Conservation (phyloP, 116 monocot species). For the Iris pallida region DNA sequence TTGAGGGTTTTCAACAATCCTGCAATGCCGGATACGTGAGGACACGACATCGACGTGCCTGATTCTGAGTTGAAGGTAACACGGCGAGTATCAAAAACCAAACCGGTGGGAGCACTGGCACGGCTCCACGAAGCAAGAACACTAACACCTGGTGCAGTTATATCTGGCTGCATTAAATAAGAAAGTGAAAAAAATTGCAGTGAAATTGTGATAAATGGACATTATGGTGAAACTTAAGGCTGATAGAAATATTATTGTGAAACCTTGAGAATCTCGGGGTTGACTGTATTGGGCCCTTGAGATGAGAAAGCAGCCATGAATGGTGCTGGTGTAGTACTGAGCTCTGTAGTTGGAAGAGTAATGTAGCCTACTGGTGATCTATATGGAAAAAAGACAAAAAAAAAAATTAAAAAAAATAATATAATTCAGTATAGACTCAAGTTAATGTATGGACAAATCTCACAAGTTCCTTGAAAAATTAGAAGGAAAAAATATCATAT, state of each 20-base stretch:
- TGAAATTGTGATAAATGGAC: neutral
- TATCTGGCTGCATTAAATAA: conserved; percentile 38
- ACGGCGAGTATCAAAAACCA: conserved; percentile 11
- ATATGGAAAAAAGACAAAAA: conserved; percentile 3
- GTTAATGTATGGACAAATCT: too few relatives aligned
- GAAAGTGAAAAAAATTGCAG: neutral
- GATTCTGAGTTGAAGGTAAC: conserved; percentile 9
- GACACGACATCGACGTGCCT: conserved; percentile 38
- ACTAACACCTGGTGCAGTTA: conserved; percentile 33
- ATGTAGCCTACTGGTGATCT: conserved; percentile 53
- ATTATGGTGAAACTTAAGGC: neutral
- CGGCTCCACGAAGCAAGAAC: conserved; percentile 21
- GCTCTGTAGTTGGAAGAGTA: conserved; percentile 26
- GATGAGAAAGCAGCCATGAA: conserved; percentile 71
- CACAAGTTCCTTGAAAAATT: too few relatives aligned
- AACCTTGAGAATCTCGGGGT: conserved; percentile 54
- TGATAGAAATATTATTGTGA: neutral
- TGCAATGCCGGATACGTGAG: conserved; percentile 27
- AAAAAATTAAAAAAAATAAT: neutral
- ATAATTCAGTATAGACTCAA: too few relatives aligned
- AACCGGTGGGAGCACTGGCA: conserved; percentile 8
- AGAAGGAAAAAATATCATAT: too few relatives aligned
- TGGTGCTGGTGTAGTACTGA: conserved; percentile 51
- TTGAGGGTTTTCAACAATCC: conserved; percentile 30
- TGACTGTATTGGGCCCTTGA: conserved; percentile 44